Conservation (phyloP, 768 basidiomycete genomes). For the Lyophyllum atratum region DNA sequence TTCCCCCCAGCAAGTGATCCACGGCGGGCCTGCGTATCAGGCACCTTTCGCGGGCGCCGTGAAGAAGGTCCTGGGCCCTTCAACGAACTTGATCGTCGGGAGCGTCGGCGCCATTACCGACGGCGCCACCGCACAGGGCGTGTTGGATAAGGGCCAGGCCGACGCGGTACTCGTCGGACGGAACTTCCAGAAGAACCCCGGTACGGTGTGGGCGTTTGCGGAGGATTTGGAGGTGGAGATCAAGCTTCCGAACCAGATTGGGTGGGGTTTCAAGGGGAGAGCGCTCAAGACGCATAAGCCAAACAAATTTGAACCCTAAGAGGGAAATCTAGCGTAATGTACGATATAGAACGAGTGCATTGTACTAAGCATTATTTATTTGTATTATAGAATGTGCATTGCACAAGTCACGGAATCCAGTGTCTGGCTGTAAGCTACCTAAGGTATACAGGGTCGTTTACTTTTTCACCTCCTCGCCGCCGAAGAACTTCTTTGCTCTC, state of each 20-base stretch:
- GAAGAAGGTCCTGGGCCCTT: constrained; percentile 42
- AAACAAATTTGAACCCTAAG: not conserved
- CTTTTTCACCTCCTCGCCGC: not conserved
- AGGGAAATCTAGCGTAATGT: not conserved
- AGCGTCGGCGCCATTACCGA: constrained; percentile 56
- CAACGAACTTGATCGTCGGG: constrained; percentile 41
- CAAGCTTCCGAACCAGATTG: constrained; percentile 53
- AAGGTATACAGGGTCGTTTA: not conserved
- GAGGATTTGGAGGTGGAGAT: constrained; percentile 54
- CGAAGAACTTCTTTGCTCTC: constrained; percentile 23
- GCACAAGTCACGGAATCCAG: not conserved
- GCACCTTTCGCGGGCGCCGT: constrained; percentile 55
- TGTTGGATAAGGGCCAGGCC: constrained; percentile 57
- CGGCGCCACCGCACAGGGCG: constrained; percentile 53
- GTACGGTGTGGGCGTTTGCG: constrained; percentile 51
- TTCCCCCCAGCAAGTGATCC: constrained; percentile 40
- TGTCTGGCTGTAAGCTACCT: not conserved
- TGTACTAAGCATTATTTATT: not conserved
- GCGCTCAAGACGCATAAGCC: constrained; percentile 10
- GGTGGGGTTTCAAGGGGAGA: constrained; percentile 53
- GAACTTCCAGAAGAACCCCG: constrained; percentile 64
- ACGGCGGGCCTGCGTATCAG: constrained; percentile 47
- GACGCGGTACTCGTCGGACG: constrained; percentile 60
- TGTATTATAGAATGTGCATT: not conserved
- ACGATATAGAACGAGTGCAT: not conserved